Evolutionary conservation across 148 eudicot species (phyloP).

Genomic region (Silene latifolia): DNA sequence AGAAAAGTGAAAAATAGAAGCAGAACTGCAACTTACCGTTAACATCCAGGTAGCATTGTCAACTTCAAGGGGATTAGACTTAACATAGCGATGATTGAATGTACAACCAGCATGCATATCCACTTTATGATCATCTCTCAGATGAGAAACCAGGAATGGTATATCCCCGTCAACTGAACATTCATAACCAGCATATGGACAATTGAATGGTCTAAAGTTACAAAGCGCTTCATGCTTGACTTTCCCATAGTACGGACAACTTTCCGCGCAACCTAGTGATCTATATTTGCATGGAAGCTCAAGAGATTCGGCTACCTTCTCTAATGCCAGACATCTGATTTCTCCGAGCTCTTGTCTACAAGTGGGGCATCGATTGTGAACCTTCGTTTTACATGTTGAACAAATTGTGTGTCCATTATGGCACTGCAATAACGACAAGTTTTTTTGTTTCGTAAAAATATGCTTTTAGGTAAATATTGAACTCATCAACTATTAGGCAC

Average conservation of each 20-base stretch:
- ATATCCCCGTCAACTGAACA: constrained; percentile 40
- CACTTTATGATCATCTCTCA: constrained; percentile 39
- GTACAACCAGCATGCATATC: constrained; percentile 42
- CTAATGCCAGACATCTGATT: constrained; percentile 39
- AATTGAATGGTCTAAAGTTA: constrained; percentile 33
- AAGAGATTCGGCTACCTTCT: constrained; percentile 39
- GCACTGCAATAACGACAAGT: constrained; percentile 24
- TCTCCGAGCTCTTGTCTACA: constrained; percentile 45
- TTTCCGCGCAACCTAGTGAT: constrained; percentile 32
- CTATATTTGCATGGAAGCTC: constrained; percentile 40
- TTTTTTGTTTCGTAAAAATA: not conserved
- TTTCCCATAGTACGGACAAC: constrained; percentile 35
- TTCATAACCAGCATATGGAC: constrained; percentile 42
- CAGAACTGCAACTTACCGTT: constrained; percentile 25
- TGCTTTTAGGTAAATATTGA: not conserved
- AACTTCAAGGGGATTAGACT: constrained; percentile 37
- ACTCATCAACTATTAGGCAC: not conserved
- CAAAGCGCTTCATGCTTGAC: constrained; percentile 36
- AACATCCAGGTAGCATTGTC: constrained; percentile 43
- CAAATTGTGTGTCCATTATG: constrained; percentile 42
- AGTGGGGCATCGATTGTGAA: constrained; percentile 40
- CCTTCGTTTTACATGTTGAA: constrained; percentile 37
- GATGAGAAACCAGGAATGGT: constrained; percentile 33
- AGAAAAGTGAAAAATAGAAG: not conserved
- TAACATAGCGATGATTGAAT: constrained; percentile 44